Evolutionary conservation across 192 early-diverging fungal species (phyloP).

Genomic region (Allomyces arbusculus): DNA sequence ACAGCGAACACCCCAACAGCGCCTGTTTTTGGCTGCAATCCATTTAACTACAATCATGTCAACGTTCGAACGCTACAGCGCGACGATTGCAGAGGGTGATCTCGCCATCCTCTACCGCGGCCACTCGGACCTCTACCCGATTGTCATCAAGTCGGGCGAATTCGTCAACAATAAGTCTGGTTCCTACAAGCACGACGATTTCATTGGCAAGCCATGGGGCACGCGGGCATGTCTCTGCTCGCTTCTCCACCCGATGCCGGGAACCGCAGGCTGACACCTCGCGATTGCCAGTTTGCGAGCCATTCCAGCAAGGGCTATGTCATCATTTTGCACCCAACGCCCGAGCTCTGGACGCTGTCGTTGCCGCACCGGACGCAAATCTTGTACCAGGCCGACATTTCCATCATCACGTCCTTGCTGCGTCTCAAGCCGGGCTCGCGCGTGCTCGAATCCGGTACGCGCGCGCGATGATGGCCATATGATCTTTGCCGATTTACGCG

Average conservation of each 20-base stretch:
- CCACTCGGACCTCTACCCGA: constrained; percentile 44
- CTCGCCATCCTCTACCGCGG: constrained; percentile 50
- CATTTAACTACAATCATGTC: neutral
- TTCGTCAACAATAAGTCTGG: constrained; percentile 63
- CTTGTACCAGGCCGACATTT: constrained; percentile 84
- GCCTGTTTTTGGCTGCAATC: too few relatives aligned
- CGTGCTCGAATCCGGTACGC: constrained; percentile 63
- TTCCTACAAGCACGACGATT: constrained; percentile 50
- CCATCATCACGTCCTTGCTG: constrained; percentile 60
- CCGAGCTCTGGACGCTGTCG: constrained; percentile 83
- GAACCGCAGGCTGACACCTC: neutral
- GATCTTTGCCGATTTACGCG: too few relatives aligned
- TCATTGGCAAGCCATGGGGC: constrained; percentile 76
- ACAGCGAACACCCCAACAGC: neutral
- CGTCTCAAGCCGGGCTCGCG: constrained; percentile 65
- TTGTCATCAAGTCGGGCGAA: constrained; percentile 35
- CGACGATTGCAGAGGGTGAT: constrained; percentile 54
- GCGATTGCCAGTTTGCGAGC: constrained; percentile 28
- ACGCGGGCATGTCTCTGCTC: neutral
- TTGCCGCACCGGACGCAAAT: constrained; percentile 95
- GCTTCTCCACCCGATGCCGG: too few relatives aligned
- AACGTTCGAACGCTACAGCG: constrained; percentile 7
- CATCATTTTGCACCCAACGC: constrained; percentile 74
- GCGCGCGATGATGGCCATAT: too few relatives aligned
- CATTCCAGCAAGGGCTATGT: constrained; percentile 47